Percentiles rank a stretch among this genome's conserved stretches.
These are phyloP conservation scores for Fistulina hepatica DNA, from an alignment of 1,284 basidiomycete species.

Conservation along the genomic window DNA sequence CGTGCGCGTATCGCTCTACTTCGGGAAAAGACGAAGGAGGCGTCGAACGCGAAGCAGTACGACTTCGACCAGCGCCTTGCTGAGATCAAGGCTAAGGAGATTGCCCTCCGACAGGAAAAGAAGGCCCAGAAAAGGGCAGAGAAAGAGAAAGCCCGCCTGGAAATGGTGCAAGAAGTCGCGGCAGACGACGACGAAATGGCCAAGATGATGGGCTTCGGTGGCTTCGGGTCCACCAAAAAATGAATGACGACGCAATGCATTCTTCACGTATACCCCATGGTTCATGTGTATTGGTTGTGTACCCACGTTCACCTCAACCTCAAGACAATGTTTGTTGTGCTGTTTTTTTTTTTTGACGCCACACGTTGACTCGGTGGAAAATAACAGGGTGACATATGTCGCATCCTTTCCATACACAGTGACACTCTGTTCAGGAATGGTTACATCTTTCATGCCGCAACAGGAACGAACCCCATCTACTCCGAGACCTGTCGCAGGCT, in stretches of 20 bases:
- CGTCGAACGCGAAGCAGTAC: slow-evolving; percentile 73
- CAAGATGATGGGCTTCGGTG: slow-evolving; percentile 86
- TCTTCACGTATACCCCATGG: too few species aligned
- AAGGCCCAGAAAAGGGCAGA: slow-evolving; percentile 63
- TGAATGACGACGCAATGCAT: slow-evolving; percentile 21
- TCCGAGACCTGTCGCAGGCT: too few species aligned
- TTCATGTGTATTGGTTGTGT: too few species aligned
- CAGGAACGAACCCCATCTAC: too few species aligned
- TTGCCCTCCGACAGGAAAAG: slow-evolving; percentile 50
- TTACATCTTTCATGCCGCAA: too few species aligned
- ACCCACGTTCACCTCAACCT: too few species aligned
- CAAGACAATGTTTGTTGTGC: too few species aligned
- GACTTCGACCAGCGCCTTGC: slow-evolving; percentile 88
- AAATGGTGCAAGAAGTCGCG: slow-evolving; percentile 44
- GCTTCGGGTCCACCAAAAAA: slow-evolving; percentile 79
- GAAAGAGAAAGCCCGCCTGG: slow-evolving; percentile 59
- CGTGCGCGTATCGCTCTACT: slow-evolving; percentile 79
- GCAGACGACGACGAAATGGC: slow-evolving; percentile 59
- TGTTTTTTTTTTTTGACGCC: too few species aligned
- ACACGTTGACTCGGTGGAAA: too few species aligned
- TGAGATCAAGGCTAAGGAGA: slow-evolving; percentile 71
- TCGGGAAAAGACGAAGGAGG: slow-evolving; percentile 77
- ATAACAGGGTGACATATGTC: too few species aligned
- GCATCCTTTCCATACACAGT: too few species aligned
- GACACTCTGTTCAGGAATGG: too few species aligned